phyloP scores from a whole-genome alignment of 73 alveolate genomes.

The Paramecium tetraurelia region DNA sequence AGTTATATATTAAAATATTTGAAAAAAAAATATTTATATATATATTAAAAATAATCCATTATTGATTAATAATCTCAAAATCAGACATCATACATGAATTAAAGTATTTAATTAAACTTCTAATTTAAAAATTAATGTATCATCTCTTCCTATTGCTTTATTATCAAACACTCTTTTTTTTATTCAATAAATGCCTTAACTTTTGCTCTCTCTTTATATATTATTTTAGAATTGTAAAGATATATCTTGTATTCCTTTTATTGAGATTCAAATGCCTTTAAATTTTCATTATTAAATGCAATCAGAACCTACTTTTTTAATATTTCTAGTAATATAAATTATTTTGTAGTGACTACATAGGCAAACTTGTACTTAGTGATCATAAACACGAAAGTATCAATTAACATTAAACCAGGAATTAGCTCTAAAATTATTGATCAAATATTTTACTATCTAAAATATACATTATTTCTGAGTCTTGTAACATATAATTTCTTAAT shows the following conservation, averaged over 20 bases:
- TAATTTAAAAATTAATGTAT: not conserved
- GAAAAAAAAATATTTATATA: not conserved
- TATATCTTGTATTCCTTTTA: not conserved
- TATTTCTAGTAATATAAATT: not conserved
- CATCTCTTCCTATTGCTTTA: not conserved
- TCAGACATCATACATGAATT: not conserved
- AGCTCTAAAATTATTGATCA: not conserved
- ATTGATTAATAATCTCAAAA: not conserved
- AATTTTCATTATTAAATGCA: not conserved
- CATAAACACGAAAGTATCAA: constrained; percentile 7
- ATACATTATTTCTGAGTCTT: constrained; percentile 49
- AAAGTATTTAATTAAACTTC: not conserved
- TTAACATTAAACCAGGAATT: not conserved
- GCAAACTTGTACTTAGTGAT: not conserved
- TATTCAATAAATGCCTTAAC: not conserved
- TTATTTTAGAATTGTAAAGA: constrained; percentile 4
- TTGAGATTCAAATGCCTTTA: not conserved
- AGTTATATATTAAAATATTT: not conserved
- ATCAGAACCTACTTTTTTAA: not conserved
- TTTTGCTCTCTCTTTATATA: not conserved
- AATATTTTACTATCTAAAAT: constrained; percentile 26
- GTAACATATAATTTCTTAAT: not conserved
- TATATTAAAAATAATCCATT: not conserved
- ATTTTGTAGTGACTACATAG: not conserved
- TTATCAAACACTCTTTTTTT: not conserved